Evolutionary conservation across 257 asterid genomes (phyloP), one percentile per base, ranked within the genome.

Genomic region (Solanum lycopersicoides): DNA sequence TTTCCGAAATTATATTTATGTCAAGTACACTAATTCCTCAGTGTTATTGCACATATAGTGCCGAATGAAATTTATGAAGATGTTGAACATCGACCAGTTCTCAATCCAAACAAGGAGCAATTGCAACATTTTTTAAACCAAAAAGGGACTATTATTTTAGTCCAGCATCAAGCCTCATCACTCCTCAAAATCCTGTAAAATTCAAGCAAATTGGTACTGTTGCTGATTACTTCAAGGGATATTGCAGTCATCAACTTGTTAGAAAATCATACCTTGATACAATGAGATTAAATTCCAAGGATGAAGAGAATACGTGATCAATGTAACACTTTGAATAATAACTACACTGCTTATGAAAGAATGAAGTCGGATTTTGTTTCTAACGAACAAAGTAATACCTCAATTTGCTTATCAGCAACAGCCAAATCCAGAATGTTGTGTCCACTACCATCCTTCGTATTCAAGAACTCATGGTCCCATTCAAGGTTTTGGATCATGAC

Each of bases 341-440:
- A 25, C 30, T 14, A 41, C 14, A 28, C 65, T 56, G 65, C 65
- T 56, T 20, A 28, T 3, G 34, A 14, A 18, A 21, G 41, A n/a
- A 21, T 25, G 32, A 20, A 25, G 37, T 35, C 4, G 2, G 47
- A 47, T 45, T 71, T 73, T 9, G 30, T 42, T 77, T 32, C 9
- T 8, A 35, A 14, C 20, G n/a, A 69, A 10, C 28, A 82, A 10
- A 12, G 45, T 11, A 59, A 86, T 87, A 94, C 97, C 95, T 92
- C 91, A 56, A 10, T 28, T 25, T 91, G 89, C 37, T 88, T 86
- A 21, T 72, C 82, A 56, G 41, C 59, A n/a, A 86, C 77, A 59
- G 90, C 90, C 10, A 69, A 87, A 82, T 89, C 89, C 3, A 89
- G 73, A 75, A 73, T 82, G 73, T 85, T 89, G 75, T 42, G 39